phyloP scores from a whole-genome alignment of 768 basidiomycete genomes.

The Daedaleopsis sinensis region DNA sequence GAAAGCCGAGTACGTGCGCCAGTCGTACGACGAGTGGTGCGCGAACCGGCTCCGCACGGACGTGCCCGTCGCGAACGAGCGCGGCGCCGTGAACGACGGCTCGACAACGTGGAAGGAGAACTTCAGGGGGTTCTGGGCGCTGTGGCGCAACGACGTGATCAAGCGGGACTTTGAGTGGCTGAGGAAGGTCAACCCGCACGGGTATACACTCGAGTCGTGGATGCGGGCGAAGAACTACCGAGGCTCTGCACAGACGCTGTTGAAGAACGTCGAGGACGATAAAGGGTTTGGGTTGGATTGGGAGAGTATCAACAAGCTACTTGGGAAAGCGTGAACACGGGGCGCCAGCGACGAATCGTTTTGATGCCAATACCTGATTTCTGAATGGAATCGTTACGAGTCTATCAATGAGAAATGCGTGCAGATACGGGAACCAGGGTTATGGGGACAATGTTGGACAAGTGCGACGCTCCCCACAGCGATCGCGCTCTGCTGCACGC shows the following conservation, averaged over 20 bases:
- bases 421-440: too few relatives aligned
- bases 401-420: too few relatives aligned
- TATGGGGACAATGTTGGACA: too few relatives aligned
- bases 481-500: neutral
- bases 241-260: neutral
- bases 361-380: too few relatives aligned
- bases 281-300: neutral
- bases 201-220: conserved; percentile 43
- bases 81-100: neutral
- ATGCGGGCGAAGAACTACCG: conserved; percentile 32
- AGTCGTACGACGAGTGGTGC: conserved; percentile 14
- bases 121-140: conserved; percentile 38
- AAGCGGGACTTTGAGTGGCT: conserved; percentile 48
- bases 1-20: conserved; percentile 5
- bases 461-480: too few relatives aligned
- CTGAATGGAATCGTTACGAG: too few relatives aligned
- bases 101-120: conserved; percentile 32
- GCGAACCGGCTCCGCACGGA: neutral
- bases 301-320: neutral
- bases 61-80: conserved; percentile 5
- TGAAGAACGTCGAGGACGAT: conserved; percentile 12
- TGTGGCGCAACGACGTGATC: conserved; percentile 34
- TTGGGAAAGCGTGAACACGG: neutral
- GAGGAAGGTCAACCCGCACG: conserved; percentile 38
- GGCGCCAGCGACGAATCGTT: too few relatives aligned